A percentile compares a stretch with the other conserved stretches of the same genome.
phyloP scores from a whole-genome alignment of 495 filamentous ascomycete species.

The Podospora pseudocomata region DNA sequence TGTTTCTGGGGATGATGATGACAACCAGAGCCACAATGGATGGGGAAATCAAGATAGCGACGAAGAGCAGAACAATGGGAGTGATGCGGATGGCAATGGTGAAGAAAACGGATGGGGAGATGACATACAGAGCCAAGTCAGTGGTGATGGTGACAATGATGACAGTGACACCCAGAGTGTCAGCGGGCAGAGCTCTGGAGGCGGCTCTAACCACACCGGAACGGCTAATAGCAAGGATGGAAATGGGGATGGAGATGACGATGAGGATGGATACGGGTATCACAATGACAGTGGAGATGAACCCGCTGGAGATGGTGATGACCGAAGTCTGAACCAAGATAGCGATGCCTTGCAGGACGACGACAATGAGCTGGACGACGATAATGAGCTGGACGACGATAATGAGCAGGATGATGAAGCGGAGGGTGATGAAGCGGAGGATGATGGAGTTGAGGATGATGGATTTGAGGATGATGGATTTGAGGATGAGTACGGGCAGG shows the following conservation, averaged over 20 bases:
- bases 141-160: background rate
- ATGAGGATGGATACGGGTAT: background rate
- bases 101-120: background rate
- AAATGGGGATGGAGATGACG: constrained; percentile 8
- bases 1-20: background rate
- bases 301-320: background rate
- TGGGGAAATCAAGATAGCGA: background rate
- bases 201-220: too few species aligned
- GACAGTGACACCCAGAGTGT: background rate
- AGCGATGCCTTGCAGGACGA: background rate
- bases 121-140: background rate
- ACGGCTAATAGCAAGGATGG: background rate
- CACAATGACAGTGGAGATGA: background rate
- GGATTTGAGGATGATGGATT: too few species aligned
- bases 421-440: constrained; percentile 5
- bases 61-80: background rate
- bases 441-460: background rate
- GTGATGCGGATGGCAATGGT: background rate
- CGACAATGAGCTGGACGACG: background rate
- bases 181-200: too few species aligned
- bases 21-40: background rate
- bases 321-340: background rate
- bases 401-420: constrained; percentile 9
- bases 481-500: too few species aligned
- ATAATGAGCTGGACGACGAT: background rate